Base-by-base conservation (phyloP, 2,329 filamentous ascomycete species). In the Talaromyces sp. region DNA sequence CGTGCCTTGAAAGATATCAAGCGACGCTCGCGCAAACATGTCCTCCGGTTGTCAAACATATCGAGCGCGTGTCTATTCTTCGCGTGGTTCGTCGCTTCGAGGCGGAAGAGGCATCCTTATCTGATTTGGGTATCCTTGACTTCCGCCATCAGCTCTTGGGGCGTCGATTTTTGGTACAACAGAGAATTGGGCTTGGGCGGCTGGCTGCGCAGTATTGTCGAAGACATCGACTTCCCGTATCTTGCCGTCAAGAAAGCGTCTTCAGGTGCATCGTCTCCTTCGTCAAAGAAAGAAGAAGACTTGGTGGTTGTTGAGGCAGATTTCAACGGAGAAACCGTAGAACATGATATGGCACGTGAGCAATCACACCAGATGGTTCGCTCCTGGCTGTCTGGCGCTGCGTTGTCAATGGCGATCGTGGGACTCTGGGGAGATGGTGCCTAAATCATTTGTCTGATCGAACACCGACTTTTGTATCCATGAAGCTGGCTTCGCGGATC, bases 91-190 rank as follows among this genome's bases (percentile, higher is more conserved):
- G 82, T 96, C 69, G 94, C 93, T 2, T 90, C 93, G 0, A 84
- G 87, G 31, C 85, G 88, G 64, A 84, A 86, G 70, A 88, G 90
- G 74, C 94, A 98, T 76, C 94, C 94, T 0, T 98, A 97, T 76
- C 87, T 97, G 31, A 79, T 97, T 66, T 97, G 95, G 87, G 92
- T 92, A 14, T 88, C 89, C 2, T 79, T 92, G 31, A 84, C 93
- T 65, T 75, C 81, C 1, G 79, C 82, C 14, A 67, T 80, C 33
- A 74, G 77, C 71, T 68, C 78, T 43, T 75, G 77, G 66, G 82
- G 82, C 67, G 85, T 91, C 82, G 89, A 92, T 75, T 85, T 86
- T 54, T 91, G 87, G 82, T 91, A 90, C 78, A 89, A 92, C 78
- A 85, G 90, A 10, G 80, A 90, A 27, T 82, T 84, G 50, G 83